Evolutionary conservation across 495 filamentous ascomycete genomes (phyloP).

Genomic region (Xylaria nigripes): DNA sequence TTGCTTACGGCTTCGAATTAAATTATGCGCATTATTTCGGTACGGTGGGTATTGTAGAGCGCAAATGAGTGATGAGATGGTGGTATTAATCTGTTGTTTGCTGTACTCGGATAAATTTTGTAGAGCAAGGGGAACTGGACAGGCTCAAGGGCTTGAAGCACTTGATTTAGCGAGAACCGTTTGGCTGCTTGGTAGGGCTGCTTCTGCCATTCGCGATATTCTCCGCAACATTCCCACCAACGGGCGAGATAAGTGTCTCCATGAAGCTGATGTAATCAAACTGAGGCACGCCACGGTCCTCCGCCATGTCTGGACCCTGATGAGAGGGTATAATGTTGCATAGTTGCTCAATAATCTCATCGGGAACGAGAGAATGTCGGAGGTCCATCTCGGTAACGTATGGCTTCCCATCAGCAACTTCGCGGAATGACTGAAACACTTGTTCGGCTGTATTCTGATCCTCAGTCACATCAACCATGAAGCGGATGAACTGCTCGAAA

Average conservation of each 20-base stretch:
- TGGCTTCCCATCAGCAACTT: constrained; percentile 96
- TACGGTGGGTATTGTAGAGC: background rate
- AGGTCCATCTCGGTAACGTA: constrained; percentile 98
- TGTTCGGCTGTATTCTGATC: constrained; percentile 98
- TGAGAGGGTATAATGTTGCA: constrained; percentile 77
- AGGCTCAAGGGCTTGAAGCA: constrained; percentile 5
- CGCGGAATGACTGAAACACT: constrained; percentile 91
- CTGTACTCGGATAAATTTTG: background rate
- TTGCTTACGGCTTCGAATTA: background rate
- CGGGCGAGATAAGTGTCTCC: constrained; percentile 56
- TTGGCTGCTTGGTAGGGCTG: constrained; percentile 29
- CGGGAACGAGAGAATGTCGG: constrained; percentile 85
- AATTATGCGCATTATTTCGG: background rate
- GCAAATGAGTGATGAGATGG: background rate
- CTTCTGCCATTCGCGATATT: constrained; percentile 24
- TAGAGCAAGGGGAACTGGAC: background rate
- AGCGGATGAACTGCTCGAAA: constrained; percentile 97
- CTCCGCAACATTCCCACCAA: constrained; percentile 14
- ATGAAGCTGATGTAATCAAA: constrained; percentile 93
- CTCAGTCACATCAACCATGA: constrained; percentile 98
- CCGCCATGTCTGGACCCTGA: constrained; percentile 66
- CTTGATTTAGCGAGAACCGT: constrained; percentile 11
- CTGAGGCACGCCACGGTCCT: constrained; percentile 68
- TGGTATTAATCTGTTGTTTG: background rate
- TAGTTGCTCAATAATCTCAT: constrained; percentile 89